These are phyloP conservation scores for Cercospora zeina DNA, from an alignment of 2,329 filamentous ascomycete species.

Conservation along the genomic window DNA sequence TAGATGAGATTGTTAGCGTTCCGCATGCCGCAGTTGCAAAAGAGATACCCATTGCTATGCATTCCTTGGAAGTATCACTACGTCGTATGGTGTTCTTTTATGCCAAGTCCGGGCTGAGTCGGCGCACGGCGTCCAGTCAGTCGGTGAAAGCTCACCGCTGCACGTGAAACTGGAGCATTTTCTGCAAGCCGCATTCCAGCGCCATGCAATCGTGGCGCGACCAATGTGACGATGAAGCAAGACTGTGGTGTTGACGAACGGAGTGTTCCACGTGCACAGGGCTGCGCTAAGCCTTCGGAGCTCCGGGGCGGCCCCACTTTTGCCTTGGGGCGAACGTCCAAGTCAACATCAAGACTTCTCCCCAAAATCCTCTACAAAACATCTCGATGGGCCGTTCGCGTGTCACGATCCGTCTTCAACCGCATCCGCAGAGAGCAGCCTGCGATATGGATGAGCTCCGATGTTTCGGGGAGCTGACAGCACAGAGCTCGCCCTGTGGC, in stretches of 20 bases:
- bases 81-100: not conserved
- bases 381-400: too few species aligned
- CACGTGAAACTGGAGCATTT: not conserved
- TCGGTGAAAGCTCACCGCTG: slow-evolving; percentile 6
- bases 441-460: not conserved
- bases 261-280: slow-evolving; percentile 1
- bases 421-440: not conserved
- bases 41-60: not conserved
- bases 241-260: not conserved
- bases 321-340: too few species aligned
- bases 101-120: not conserved
- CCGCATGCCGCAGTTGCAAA: not conserved
- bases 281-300: slow-evolving; percentile 1
- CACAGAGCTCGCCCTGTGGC: slow-evolving; percentile 6
- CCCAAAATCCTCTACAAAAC: too few species aligned
- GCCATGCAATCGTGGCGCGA: slow-evolving; percentile 2
- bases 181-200: not conserved
- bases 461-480: not conserved
- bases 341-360: not conserved
- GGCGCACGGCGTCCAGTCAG: slow-evolving; percentile 4
- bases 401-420: not conserved
- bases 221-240: not conserved
- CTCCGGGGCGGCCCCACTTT: not conserved
- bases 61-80: not conserved
- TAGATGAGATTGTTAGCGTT: not conserved